These are phyloP conservation scores for Penicillium atrosanguineum DNA, from an alignment of 495 filamentous ascomycete species.

Conservation along the genomic window DNA sequence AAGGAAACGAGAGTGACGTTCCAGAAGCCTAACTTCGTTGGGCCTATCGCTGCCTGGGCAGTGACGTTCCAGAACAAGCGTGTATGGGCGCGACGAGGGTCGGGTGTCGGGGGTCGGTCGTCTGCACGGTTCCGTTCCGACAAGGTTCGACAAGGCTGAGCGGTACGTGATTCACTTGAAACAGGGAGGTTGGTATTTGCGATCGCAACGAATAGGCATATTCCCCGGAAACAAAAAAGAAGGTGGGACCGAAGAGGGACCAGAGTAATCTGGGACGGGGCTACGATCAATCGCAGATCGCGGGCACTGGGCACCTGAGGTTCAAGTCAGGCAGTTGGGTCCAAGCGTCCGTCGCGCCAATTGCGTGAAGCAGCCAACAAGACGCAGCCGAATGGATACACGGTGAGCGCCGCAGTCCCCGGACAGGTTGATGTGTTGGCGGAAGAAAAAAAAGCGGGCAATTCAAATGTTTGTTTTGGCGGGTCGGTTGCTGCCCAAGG, in stretches of 20 bases:
- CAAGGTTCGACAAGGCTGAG: slow-evolving; percentile 21
- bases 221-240: background rate
- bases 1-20: background rate
- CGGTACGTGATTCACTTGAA: slow-evolving; percentile 10
- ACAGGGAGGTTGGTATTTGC: slow-evolving; percentile 2
- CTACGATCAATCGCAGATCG: slow-evolving; percentile 9
- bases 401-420: slow-evolving; percentile 12
- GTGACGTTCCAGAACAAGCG: background rate
- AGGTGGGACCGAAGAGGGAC: background rate
- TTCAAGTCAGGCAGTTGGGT: slow-evolving; percentile 27
- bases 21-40: background rate
- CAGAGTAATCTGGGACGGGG: slow-evolving; percentile 1
- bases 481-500: slow-evolving; percentile 27
- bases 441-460: slow-evolving; percentile 15
- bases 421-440: slow-evolving; percentile 18
- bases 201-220: slow-evolving; percentile 6
- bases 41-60: background rate
- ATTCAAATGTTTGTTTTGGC: slow-evolving; percentile 28
- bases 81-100: slow-evolving; percentile 4
- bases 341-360: slow-evolving; percentile 24
- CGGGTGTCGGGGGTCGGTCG: slow-evolving; percentile 15
- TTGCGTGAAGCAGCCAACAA: slow-evolving; percentile 19
- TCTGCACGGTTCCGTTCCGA: slow-evolving; percentile 16
- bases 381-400: slow-evolving; percentile 3
- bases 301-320: slow-evolving; percentile 27